Conservation (phyloP, 441 rosid species). For the Adansonia madagascariensis region DNA sequence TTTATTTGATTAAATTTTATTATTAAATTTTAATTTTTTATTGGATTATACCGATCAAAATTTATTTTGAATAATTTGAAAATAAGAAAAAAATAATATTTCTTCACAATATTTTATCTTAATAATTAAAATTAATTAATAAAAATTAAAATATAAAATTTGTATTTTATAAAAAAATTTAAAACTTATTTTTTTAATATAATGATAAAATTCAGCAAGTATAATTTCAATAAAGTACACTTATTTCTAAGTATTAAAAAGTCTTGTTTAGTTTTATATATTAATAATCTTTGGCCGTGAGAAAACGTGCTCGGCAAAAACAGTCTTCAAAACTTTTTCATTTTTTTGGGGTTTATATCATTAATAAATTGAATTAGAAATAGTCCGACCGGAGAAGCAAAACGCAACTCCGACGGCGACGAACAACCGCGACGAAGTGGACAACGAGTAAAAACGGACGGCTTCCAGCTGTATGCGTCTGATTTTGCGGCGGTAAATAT, state of each 20-base stretch:
- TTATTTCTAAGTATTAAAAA: background rate
- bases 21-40: no score
- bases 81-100: no score
- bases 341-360: no score
- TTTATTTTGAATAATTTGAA: no score
- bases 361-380: background rate
- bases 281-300: background rate
- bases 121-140: no score
- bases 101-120: no score
- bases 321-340: background rate
- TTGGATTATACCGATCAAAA: no score
- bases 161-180: no score
- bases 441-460: slow-evolving; percentile 6
- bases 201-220: background rate
- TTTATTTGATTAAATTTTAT: no score
- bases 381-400: background rate
- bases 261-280: no score
- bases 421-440: background rate
- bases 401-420: background rate
- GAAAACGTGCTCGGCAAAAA: background rate
- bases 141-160: no score
- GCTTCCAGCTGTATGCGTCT: background rate
- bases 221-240: background rate
- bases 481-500: background rate
- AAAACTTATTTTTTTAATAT: no score